These are phyloP conservation scores for Tolypocladium tropicale DNA, from an alignment of 2,329 filamentous ascomycete genomes.

Conservation along the genomic window DNA sequence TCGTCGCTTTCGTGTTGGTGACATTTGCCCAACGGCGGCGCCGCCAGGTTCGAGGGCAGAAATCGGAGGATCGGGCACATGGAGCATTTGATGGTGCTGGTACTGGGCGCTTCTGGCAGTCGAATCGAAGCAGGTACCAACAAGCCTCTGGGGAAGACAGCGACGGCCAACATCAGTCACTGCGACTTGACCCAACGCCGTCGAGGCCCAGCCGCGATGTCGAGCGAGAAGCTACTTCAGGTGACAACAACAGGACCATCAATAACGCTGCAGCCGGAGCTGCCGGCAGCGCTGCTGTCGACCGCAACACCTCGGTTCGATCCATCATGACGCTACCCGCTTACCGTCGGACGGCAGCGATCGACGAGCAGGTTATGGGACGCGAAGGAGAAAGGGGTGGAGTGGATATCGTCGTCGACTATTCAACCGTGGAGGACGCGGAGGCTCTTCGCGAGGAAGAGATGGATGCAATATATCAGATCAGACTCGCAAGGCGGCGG, in stretches of 20 bases:
- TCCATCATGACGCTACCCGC: conserved; percentile 91
- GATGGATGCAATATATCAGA: conserved; percentile 89
- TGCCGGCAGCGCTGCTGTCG: conserved; percentile 38
- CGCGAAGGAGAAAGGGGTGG: conserved; percentile 86
- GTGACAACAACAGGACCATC: background rate
- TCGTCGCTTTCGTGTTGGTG: background rate
- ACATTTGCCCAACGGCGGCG: conserved; percentile 3
- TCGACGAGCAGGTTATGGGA: conserved; percentile 73
- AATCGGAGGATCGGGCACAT: background rate
- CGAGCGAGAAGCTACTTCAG: background rate
- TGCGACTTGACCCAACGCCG: conserved; percentile 8
- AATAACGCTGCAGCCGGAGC: conserved; percentile 14
- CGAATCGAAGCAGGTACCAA: conserved; percentile 13
- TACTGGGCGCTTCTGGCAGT: background rate
- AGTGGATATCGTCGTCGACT: conserved; percentile 82
- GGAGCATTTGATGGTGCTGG: background rate
- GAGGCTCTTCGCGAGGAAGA: conserved; percentile 73
- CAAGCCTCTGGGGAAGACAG: conserved; percentile 20
- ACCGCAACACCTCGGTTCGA: conserved; percentile 76
- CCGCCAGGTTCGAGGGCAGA: background rate
- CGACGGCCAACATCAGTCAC: conserved; percentile 9
- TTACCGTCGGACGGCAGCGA: conserved; percentile 63
- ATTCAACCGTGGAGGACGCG: conserved; percentile 70
- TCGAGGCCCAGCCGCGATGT: background rate
- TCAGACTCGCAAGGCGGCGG: conserved; percentile 65